Percentiles rank a stretch among this genome's conserved stretches.
Conservation (phyloP, 768 basidiomycete species). For the Rhodotorula toruloides region DNA sequence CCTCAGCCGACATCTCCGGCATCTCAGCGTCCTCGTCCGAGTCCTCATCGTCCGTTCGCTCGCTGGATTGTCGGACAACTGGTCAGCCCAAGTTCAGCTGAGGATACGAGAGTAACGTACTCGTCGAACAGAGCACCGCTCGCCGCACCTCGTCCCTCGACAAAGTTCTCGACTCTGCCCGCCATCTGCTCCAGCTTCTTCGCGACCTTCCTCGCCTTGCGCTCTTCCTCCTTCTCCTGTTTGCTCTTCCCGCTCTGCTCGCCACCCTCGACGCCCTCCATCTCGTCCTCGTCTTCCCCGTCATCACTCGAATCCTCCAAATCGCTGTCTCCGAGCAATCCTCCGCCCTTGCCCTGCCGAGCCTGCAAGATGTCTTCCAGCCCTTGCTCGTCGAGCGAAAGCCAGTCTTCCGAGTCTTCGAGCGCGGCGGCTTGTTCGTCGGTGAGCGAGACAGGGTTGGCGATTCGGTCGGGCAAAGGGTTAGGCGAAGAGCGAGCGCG, state of each 20-base stretch:
- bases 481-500: constrained; percentile 40
- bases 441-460: not conserved
- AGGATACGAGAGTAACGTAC: constrained; percentile 59
- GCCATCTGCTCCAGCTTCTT: constrained; percentile 69
- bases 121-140: constrained; percentile 87
- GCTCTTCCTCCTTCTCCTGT: constrained; percentile 41
- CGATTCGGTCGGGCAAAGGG: constrained; percentile 41
- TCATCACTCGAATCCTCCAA: constrained; percentile 40
- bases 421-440: not conserved
- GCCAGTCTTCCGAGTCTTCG: constrained; percentile 81
- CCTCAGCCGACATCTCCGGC: constrained; percentile 46
- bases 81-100: not conserved
- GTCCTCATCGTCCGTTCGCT: constrained; percentile 22
- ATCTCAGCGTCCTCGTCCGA: constrained; percentile 42
- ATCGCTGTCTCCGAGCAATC: constrained; percentile 47
- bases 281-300: constrained; percentile 51
- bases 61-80: not conserved
- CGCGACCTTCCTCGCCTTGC: constrained; percentile 53
- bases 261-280: constrained; percentile 10
- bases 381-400: constrained; percentile 49
- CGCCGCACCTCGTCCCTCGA: constrained; percentile 80
- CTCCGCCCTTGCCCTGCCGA: constrained; percentile 1
- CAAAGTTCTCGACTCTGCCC: constrained; percentile 77
- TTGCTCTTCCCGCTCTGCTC: constrained; percentile 49
- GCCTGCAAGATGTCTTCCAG: constrained; percentile 39